Conservation (phyloP, 352 stramenopile genomes). For the Phytophthora multivora region DNA sequence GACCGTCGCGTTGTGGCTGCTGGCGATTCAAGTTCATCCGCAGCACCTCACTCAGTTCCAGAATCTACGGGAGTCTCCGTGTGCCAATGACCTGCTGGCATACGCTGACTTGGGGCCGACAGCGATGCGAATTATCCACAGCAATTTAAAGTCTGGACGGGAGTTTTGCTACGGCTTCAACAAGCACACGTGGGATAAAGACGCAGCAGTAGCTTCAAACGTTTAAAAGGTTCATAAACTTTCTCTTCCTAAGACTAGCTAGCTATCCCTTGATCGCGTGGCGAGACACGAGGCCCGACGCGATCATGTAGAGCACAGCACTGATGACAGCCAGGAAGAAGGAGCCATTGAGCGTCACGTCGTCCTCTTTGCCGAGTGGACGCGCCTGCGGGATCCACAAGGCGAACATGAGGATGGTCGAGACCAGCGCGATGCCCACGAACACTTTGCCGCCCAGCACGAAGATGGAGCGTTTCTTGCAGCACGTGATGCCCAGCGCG, state of each 20-base stretch:
- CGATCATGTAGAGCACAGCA: slow-evolving; percentile 53
- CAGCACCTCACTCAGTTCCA: slow-evolving; percentile 44
- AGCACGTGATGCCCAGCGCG: slow-evolving; percentile 69
- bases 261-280: slow-evolving; percentile 27
- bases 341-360: slow-evolving; percentile 58
- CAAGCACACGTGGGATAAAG: slow-evolving; percentile 39
- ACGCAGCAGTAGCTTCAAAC: background rate
- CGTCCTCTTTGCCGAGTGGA: slow-evolving; percentile 58
- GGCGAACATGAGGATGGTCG: slow-evolving; percentile 58
- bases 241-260: background rate
- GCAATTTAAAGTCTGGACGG: slow-evolving; percentile 32
- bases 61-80: slow-evolving; percentile 50
- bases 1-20: slow-evolving; percentile 64
- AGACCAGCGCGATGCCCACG: slow-evolving; percentile 41
- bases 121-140: slow-evolving; percentile 56
- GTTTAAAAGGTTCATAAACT: background rate
- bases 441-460: slow-evolving; percentile 53
- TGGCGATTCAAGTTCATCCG: slow-evolving; percentile 59
- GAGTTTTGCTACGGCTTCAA: slow-evolving; percentile 53
- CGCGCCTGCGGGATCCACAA: slow-evolving; percentile 65
- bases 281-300: slow-evolving; percentile 33
- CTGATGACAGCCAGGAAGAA: slow-evolving; percentile 62
- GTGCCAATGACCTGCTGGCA: slow-evolving; percentile 43
- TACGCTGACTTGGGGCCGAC: slow-evolving; percentile 48
- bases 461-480: slow-evolving; percentile 71